Evolutionary conservation across 2,329 filamentous ascomycete species (phyloP).

Genomic region (Epichloe coenophiala): DNA sequence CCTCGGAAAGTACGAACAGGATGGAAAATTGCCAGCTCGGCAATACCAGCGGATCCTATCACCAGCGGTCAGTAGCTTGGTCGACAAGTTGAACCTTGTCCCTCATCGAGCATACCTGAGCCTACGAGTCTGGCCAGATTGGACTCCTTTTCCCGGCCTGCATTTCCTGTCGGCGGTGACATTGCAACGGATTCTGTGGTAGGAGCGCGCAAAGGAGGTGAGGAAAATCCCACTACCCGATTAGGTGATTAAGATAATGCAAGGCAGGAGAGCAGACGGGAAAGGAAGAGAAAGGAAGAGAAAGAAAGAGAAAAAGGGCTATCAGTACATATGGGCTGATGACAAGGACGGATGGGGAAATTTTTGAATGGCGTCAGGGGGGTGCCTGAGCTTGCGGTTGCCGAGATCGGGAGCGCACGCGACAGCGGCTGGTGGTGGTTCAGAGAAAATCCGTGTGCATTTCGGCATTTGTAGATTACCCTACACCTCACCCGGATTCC

Average conservation of each 20-base stretch:
- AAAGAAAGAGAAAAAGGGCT: neutral
- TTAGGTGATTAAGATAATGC: neutral
- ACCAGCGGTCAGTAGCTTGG: constrained; percentile 9
- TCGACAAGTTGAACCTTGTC: neutral
- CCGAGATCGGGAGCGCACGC: constrained; percentile 8
- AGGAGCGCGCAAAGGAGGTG: neutral
- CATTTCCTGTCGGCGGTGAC: constrained; percentile 41
- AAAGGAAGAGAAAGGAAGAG: neutral
- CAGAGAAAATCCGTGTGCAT: too few species aligned
- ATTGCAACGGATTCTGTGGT: constrained; percentile 25
- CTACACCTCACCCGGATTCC: neutral
- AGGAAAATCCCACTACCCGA: constrained; percentile 1
- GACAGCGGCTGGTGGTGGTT: neutral
- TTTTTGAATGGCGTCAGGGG: constrained; percentile 5
- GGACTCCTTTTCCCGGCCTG: constrained; percentile 62
- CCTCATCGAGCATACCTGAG: constrained; percentile 51
- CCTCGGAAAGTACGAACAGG: constrained; percentile 42
- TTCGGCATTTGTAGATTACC: neutral
- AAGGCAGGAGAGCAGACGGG: neutral
- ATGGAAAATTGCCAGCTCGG: constrained; percentile 86
- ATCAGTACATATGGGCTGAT: neutral
- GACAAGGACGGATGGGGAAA: constrained; percentile 2
- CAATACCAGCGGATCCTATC: constrained; percentile 78
- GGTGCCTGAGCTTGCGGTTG: constrained; percentile 4
- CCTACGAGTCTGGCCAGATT: constrained; percentile 77